Evolutionary conservation across 176 grass and related monocot genomes (phyloP), one percentile per base, ranked within the genome.

Genomic region (Musa schizocarpa): DNA sequence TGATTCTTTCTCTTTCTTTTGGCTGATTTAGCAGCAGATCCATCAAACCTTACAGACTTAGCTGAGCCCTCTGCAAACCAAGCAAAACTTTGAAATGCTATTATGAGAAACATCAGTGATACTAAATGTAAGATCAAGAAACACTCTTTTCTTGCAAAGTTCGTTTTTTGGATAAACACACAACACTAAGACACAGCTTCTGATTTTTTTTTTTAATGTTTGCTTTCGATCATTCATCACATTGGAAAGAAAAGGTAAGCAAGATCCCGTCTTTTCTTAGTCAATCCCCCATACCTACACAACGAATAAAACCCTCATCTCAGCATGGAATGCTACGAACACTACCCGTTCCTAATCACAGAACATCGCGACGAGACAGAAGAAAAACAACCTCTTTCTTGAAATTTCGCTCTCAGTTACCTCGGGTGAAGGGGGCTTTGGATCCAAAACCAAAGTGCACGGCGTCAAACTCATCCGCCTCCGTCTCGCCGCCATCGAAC

Each of bases 401-500:
- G 25, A 53, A 52, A 72, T 23, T 52, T 48, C 9, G 4, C 29
- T 53, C 50, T 54, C 2, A 21, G 19, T 64, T 91, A 91, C 88
- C 88, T 56, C 43, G 53, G 24, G 83, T 74, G 22, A 85, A 68
- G 5, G 71, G 9, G 50, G 64, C 8, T 9, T 64, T 81, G 43
- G 77, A 68, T 2, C 48, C n/a, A 54, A 89, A 87, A 50, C 65
- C 56, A 53, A 87, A 82, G 77, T 80, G 71, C 79, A 79, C 77
- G 74, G 71, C 26, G 26, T 27, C 26, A 27, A 27, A 27, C 26
- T 27, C 26, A 27, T 27, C 26, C 26, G 26, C 62, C 29, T 71
- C 72, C 26, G 73, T 26, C 69, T 52, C 74, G 48, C 80, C 76
- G 10, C 43, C 79, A 0, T 82, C 74, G 5, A 87, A 67, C 8